These are phyloP conservation scores for Tanacetum coccineum DNA, from an alignment of 129 eudicot species.

Conservation along the genomic window DNA sequence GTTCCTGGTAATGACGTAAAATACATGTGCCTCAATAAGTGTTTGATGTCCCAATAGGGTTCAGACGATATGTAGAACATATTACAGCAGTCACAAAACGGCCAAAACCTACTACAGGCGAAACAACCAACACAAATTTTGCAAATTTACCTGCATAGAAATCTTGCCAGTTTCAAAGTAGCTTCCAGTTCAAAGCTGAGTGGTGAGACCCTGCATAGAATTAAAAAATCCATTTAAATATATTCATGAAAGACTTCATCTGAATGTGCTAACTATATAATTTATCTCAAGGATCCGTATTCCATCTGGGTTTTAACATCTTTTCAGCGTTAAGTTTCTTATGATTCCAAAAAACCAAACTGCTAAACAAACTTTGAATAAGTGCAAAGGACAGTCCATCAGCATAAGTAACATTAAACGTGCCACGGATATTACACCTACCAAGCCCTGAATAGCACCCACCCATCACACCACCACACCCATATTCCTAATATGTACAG, in stretches of 20 bases:
- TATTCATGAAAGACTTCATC: constrained; percentile 18
- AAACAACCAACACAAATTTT: constrained; percentile 14
- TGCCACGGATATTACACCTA: not conserved
- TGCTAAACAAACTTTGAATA: not conserved
- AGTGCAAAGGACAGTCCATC: not conserved
- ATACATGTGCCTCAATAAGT: not conserved
- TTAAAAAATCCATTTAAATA: constrained; percentile 7
- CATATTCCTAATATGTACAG: not conserved
- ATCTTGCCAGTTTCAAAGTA: constrained; percentile 91
- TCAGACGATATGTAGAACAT: not conserved
- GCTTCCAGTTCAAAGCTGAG: constrained; percentile 98
- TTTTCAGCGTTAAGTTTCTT: constrained; percentile 13
- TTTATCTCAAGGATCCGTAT: constrained; percentile 10
- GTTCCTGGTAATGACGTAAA: constrained; percentile 11
- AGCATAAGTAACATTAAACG: not conserved
- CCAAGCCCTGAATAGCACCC: not conserved
- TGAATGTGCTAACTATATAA: not conserved
- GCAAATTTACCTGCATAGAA: constrained; percentile 73
- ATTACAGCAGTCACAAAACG: constrained; percentile 10
- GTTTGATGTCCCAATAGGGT: constrained; percentile 6
- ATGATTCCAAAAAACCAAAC: not conserved
- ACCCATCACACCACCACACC: not conserved
- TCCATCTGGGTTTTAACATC: not conserved
- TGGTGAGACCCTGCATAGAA: constrained; percentile 83
- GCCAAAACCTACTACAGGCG: constrained; percentile 9